Evolutionary conservation across 2,329 filamentous ascomycete genomes (phyloP).

Genomic region (Trichophaea hybrida): DNA sequence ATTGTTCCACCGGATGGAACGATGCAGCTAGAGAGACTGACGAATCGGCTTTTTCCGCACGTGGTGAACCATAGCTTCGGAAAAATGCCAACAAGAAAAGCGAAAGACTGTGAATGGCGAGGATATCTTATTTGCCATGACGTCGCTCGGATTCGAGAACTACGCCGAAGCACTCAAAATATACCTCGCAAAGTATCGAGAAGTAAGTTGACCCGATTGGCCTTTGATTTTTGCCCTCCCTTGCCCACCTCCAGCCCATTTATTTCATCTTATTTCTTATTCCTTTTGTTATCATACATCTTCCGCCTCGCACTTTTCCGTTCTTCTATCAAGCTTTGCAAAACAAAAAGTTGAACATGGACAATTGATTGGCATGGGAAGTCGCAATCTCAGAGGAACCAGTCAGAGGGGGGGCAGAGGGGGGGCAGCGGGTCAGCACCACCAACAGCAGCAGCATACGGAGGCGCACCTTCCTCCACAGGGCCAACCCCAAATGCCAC

Average conservation of each 20-base stretch:
- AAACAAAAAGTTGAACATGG: slow-evolving; percentile 26
- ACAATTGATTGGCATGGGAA: slow-evolving; percentile 27
- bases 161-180: slow-evolving; percentile 97
- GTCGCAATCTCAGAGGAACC: slow-evolving; percentile 27
- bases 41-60: slow-evolving; percentile 22
- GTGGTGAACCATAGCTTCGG: slow-evolving; percentile 53
- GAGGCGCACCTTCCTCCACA: slow-evolving; percentile 12
- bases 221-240: background rate
- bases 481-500: slow-evolving; percentile 14
- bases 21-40: slow-evolving; percentile 3
- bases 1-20: background rate
- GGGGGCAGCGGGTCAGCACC: slow-evolving; percentile 14
- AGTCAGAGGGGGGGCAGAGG: slow-evolving; percentile 24
- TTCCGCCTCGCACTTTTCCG: slow-evolving; percentile 7
- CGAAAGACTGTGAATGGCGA: slow-evolving; percentile 98
- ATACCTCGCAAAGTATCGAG: slow-evolving; percentile 91
- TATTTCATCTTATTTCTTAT: slow-evolving; percentile 5
- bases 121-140: slow-evolving; percentile 98
- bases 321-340: slow-evolving; percentile 8
- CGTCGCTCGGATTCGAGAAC: slow-evolving; percentile 95
- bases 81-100: slow-evolving; percentile 99
- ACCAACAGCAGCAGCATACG: slow-evolving; percentile 11
- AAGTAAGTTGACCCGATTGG: slow-evolving; percentile 49
- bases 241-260: background rate
- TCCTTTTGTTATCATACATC: slow-evolving; percentile 6